Percentiles rank a stretch among this genome's conserved stretches.
Evolutionary conservation across 2,329 filamentous ascomycete species (phyloP).

Genomic region (Phaeoacremonium minimum): DNA sequence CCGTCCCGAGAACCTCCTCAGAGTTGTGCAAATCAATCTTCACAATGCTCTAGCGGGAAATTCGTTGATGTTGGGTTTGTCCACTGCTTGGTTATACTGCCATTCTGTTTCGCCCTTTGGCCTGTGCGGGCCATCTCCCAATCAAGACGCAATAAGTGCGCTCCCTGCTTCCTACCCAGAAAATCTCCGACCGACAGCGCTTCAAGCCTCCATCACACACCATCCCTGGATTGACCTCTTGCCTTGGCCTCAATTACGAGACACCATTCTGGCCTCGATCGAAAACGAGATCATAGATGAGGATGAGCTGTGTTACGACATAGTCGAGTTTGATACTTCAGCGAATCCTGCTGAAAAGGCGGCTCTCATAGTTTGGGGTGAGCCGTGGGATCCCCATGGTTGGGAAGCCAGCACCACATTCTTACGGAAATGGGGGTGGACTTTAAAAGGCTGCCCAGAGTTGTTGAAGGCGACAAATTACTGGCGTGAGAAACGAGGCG

Average conservation of each 20-base stretch:
- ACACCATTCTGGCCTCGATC: slow-evolving; percentile 18
- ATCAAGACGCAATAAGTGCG: no score
- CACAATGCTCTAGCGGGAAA: slow-evolving; percentile 7
- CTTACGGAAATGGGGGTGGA: slow-evolving; percentile 36
- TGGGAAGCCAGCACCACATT: slow-evolving; percentile 45
- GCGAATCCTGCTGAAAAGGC: slow-evolving; percentile 29
- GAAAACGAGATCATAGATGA: not conserved
- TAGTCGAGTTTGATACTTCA: slow-evolving; percentile 5
- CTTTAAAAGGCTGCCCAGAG: slow-evolving; percentile 30
- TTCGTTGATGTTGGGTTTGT: slow-evolving; percentile 4
- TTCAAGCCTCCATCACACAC: slow-evolving; percentile 20
- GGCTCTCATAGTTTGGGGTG: slow-evolving; percentile 43
- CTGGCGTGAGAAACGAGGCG: slow-evolving; percentile 18
- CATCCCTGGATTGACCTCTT: slow-evolving; percentile 28
- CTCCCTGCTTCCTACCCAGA: slow-evolving; percentile 3
- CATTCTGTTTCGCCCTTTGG: slow-evolving; percentile 15
- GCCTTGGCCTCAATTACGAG: slow-evolving; percentile 20
- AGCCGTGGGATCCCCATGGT: slow-evolving; percentile 33
- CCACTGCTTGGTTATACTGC: slow-evolving; percentile 8
- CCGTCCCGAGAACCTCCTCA: not conserved
- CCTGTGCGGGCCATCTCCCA: slow-evolving; percentile 5
- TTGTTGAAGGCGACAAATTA: slow-evolving; percentile 30
- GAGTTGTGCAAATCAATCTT: slow-evolving; percentile 7
- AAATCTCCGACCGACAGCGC: slow-evolving; percentile 18
- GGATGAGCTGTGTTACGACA: slow-evolving; percentile 19